Evolutionary conservation across 768 basidiomycete genomes (phyloP), one percentile per base, ranked within the genome.

Genomic region (Polyporus arcularius): DNA sequence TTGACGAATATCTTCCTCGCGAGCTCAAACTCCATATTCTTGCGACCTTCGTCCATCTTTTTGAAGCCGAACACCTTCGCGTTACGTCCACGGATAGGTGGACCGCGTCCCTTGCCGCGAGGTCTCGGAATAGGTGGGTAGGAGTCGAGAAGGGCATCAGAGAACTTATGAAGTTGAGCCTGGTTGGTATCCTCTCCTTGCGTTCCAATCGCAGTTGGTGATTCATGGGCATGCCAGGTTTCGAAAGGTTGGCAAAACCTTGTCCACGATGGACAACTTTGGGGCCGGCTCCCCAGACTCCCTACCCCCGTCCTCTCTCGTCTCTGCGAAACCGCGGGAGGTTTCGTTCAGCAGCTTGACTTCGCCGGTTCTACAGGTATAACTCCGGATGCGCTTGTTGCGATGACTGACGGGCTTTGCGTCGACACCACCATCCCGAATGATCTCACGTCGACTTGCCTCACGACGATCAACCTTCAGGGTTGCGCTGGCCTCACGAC

Each of bases 211-310:
- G 32, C 46, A 30, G 50, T 40, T 35, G 21, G 52, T 54, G 52
- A 54, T 48, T 45, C 38, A 42, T 41, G 32, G 39, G 40, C 67
- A 63, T 66, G 51, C 46, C 56, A 94, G 90, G 89, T 93, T 11
- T 94, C 89, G 31, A 89, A 83, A 70, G 68, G 78, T 10, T 96
- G 94, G 93, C 85, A 83, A 54, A 71, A 76, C 2, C 82, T 95
- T 41, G 85, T 87, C 28, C 85, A 88, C 66, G 94, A 96, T 71
- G 94, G 94, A 14, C 90, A 94, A 68, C 79, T 96, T n/a, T 96
- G 94, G 94, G 68, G 74, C 46, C 70, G 81, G 57, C 76, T 92
- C 38, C 84, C 89, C 14, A 76, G 78, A 40, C 70, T 88, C 7
- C 80, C 87, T 12, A 67, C 78, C 48, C 70, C 74, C 26, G 73